Evolutionary conservation across 2,329 filamentous ascomycete genomes (phyloP), one percentile per base, ranked within the genome.

Genomic region (Trichoderma endophyticum): DNA sequence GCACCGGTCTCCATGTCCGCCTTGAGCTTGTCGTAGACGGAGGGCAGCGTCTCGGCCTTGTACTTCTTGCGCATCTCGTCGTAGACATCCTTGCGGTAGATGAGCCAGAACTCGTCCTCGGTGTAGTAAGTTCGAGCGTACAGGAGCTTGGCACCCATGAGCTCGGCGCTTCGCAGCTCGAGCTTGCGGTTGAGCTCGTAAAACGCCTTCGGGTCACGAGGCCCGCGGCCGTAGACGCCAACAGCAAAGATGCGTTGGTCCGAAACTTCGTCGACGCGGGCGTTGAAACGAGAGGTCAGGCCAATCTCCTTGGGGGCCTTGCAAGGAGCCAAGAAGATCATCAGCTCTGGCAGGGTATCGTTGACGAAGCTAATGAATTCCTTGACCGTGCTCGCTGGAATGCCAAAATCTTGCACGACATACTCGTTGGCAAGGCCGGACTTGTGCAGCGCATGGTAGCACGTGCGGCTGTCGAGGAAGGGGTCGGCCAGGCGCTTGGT

Each of bases 41-140:
- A 82, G 3, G 86, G 86, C 71, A 88, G 77, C 8, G 80, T 80
- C 24, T 80, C 80, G 0, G 86, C 86, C 12, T 81, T 79, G 75
- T 87, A 89, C 76, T 86, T 87, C 70, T 80, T 77, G 59, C 86
- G 77, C 73, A 88, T 76, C 24, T 75, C 77, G 48, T 86, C 82
- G 73, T 88, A 87, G 82, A 83, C 84, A 28, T 81, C 73, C 64
- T 80, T 80, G 74, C 87, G 82, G 73, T 87, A 88, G 72, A 86
- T 84, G 24, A 80, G 77, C 86, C 86, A 88, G 77, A 89, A 89
- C 69, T 88, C 86, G 2, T 82, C 79, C 75, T 86, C 83, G 21
- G 81, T 83, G 76, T 87, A 87, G 77, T 86, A 88, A 0, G 85
- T 86, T 69, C 87, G 85, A 6, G 86, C 86, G 75, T 89, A 89